Evolutionary conservation across 2,329 filamentous ascomycete genomes (phyloP).

Genomic region (Ascochyta pisi): DNA sequence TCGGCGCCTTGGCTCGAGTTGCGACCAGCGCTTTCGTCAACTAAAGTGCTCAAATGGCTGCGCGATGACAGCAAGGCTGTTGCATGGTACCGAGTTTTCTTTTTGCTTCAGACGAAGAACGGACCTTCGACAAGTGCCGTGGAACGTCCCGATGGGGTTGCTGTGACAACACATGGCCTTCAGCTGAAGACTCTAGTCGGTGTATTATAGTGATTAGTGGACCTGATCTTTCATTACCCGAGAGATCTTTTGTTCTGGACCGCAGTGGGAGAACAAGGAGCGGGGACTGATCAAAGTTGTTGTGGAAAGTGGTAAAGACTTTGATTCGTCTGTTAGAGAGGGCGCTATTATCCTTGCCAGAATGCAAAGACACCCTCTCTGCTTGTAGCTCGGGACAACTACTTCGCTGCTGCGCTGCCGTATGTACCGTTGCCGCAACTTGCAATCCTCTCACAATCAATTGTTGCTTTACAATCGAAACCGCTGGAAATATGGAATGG

Average conservation of each 20-base stretch:
- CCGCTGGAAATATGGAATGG: conserved; percentile 33
- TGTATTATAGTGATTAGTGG: conserved; percentile 2
- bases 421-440: conserved; percentile 23
- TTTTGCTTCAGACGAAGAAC: conserved; percentile 1
- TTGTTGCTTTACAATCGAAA: conserved; percentile 35
- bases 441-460: conserved; percentile 26
- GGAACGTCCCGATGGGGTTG: neutral
- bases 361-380: conserved; percentile 13
- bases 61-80: conserved; percentile 1
- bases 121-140: neutral
- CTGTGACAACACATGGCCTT: conserved; percentile 2
- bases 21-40: neutral
- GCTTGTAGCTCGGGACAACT: conserved; percentile 26
- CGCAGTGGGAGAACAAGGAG: neutral
- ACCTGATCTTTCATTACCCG: neutral
- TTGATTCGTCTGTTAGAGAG: conserved; percentile 8
- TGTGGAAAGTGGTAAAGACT: conserved; percentile 7
- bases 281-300: neutral
- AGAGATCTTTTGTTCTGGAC: neutral
- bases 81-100: conserved; percentile 4
- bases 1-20: conserved; percentile 1
- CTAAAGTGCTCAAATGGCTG: neutral
- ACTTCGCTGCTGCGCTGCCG: conserved; percentile 23
- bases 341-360: conserved; percentile 2
- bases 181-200: neutral